Evolutionary conservation across 2,329 filamentous ascomycete genomes (phyloP), one percentile per base, ranked within the genome.

Genomic region (Aureobasidium sp.): DNA sequence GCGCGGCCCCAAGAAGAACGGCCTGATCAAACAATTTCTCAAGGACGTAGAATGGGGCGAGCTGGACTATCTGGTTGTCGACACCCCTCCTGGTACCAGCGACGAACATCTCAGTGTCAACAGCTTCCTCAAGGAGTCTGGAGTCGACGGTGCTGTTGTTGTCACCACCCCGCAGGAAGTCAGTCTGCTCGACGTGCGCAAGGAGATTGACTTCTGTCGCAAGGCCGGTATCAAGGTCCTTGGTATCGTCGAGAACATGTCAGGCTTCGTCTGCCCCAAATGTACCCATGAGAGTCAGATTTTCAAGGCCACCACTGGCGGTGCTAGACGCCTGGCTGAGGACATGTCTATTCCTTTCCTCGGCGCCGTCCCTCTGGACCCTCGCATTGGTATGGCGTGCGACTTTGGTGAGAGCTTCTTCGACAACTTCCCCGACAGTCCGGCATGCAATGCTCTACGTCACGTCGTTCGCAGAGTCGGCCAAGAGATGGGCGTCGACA

Each of bases 31-130:
- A 79, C 90, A 95, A 74, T 99, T 99, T 69, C 77, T 99, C 57
- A 97, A 96, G 79, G 95, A 99, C 71, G 94, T 99, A 7, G 91
- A 95, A 72, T 99, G 95, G 94, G 94, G 94, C 11, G 89, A 95
- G 64, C 79, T 97, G 74, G 94, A 99, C 71, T 96, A 93, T 68
- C 73, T 99, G 63, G 82, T 99, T 57, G 91, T 97, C 12, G 94
- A 99, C 74, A 99, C 94, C 1, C 94, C 95, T 0, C 94, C 94
- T 0, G 94, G 94, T 20, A 99, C 94, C 1, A 91, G 87, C 64
- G 94, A 99, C 73, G 94, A 99, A 77, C 94, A 99, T 76, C 78
- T 99, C 37, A 93, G 88, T 66, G 92, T 99, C 65, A 97, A 96
- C 73, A 88, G 89, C 5, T 91, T 95, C 69, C 79, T 99, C 52